Conservation (phyloP, 306 rosid genomes). For the Albizia julibrissin region DNA sequence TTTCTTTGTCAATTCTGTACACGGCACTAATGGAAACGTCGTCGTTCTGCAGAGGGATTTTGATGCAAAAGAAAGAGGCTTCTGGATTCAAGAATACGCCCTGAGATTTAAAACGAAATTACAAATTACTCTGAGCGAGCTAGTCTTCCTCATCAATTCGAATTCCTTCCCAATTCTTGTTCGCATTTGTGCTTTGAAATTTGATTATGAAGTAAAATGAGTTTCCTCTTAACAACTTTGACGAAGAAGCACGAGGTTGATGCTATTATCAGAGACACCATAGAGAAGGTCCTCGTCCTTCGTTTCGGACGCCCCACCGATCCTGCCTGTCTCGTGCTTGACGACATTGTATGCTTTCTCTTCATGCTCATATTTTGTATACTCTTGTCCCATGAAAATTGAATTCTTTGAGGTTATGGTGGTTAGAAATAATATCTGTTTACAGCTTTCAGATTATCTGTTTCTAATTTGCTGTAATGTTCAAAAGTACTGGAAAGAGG, state of each 20-base stretch:
- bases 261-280: neutral
- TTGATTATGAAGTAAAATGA: neutral
- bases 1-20: neutral
- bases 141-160: neutral
- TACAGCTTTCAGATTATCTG: neutral
- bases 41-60: neutral
- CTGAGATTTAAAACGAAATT: neutral
- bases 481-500: neutral
- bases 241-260: neutral
- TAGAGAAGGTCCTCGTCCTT: neutral
- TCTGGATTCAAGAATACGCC: neutral
- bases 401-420: neutral
- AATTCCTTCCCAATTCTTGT: neutral
- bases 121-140: neutral
- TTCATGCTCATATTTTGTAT: neutral
- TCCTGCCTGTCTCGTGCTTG: neutral
- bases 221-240: neutral
- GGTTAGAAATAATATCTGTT: neutral
- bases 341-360: neutral
- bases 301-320: neutral
- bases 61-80: neutral
- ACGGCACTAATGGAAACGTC: neutral
- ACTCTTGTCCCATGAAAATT: neutral
- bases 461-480: neutral
- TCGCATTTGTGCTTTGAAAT: neutral